Base-by-base conservation (phyloP, 2,329 filamentous ascomycete genomes). In the Cryphonectria carpinicola region DNA sequence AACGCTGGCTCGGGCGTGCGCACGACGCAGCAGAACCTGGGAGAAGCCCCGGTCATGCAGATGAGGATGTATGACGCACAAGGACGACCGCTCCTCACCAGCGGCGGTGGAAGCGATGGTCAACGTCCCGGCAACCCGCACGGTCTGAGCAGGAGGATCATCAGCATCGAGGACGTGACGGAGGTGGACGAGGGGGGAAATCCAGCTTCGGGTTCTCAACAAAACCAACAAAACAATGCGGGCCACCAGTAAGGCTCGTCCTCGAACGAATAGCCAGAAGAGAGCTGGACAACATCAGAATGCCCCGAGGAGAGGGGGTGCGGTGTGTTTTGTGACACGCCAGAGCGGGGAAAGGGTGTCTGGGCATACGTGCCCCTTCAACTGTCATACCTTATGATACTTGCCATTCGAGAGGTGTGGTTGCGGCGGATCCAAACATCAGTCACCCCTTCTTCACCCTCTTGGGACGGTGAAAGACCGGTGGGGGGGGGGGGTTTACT, bases 141-240 rank as follows among this genome's bases (percentile, higher is more conserved):
- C 28, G 43, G 37, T 4, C 28, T 61, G 5, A 70, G 37, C 32
- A 68, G 43, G 63, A 72, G 56, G 54, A 70, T 72, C 54, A 72
- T 72, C 13, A 72, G 71, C 63, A 72, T 72, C 56, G 71, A 72
- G 66, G 71, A 72, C 13, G 65, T 72, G 10, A 72, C 71, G 4
- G 68, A 72, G n/a, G 46, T 70, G 41, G 71, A 72, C 49, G 68
- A 65, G 0, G 46, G 6, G 19, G 46, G 7, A 3, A 61, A 60
- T 49, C 70, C 66, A 37, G 56, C 65, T 6, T 17, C 61, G 49
- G n/a, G 10, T 8, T 6, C 56, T 13, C 13, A 35, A 37, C 46
- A n/a, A 49, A 22, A 49, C 8, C 43, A 49, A 8, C 43, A 63
- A 13, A 17, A 54, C 56, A 54, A 13, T 41, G 60, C 28, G 60